Evolutionary conservation across 1,284 basidiomycete species (phyloP).

Genomic region (Heimioporus retisporus): DNA sequence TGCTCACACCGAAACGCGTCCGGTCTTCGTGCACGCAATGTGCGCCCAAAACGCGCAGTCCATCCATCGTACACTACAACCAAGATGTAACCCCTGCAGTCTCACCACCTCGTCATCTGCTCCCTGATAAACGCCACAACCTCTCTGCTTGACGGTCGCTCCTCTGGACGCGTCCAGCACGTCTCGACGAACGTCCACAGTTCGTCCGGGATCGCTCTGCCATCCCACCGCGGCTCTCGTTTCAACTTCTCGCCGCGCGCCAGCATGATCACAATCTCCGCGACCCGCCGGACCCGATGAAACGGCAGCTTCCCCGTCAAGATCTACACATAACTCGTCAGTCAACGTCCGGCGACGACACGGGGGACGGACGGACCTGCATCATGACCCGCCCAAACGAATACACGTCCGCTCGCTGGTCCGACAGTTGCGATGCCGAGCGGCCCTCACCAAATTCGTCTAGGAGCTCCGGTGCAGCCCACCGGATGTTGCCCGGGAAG

Average conservation of each 20-base stretch:
- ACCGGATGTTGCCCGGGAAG: slow-evolving; percentile 41
- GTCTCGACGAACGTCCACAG: slow-evolving; percentile 36
- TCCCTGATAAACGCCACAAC: slow-evolving; percentile 25
- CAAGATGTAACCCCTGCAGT: background rate
- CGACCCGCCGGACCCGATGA: slow-evolving; percentile 24
- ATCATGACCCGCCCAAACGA: slow-evolving; percentile 43
- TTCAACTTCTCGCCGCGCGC: slow-evolving; percentile 12
- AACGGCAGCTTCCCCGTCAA: slow-evolving; percentile 40
- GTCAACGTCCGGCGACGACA: background rate
- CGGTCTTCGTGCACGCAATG: no score
- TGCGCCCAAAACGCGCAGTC: background rate
- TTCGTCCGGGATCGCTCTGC: slow-evolving; percentile 28
- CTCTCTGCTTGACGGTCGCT: slow-evolving; percentile 28
- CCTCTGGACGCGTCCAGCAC: slow-evolving; percentile 29
- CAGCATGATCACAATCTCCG: slow-evolving; percentile 35
- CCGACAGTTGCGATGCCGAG: slow-evolving; percentile 29
- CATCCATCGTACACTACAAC: background rate
- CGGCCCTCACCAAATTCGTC: slow-evolving; percentile 8
- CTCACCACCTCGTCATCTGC: background rate
- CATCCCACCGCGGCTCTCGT: slow-evolving; percentile 33
- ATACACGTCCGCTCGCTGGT: slow-evolving; percentile 30
- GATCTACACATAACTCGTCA: slow-evolving; percentile 15
- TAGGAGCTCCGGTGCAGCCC: slow-evolving; percentile 39
- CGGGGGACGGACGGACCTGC: slow-evolving; percentile 23
- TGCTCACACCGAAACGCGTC: no score